Percentiles rank a stretch among this genome's conserved stretches.
Evolutionary conservation across 805 yeast genomes (phyloP).

Genomic region (Barnettozyma vustinii): DNA sequence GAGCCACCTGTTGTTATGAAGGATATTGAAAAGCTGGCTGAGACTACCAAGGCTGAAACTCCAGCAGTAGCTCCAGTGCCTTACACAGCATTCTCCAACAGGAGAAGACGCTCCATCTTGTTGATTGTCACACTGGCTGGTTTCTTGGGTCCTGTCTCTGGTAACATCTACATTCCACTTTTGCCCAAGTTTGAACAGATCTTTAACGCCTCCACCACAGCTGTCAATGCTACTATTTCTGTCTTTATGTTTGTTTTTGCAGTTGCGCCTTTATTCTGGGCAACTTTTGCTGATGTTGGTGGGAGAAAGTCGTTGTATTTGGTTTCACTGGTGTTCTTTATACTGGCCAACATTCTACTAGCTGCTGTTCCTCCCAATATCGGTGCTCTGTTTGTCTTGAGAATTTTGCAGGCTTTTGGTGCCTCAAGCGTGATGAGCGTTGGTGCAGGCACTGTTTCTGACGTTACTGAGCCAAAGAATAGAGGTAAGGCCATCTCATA

Average conservation of each 20-base stretch:
- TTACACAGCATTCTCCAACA: constrained; percentile 31
- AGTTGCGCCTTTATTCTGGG: constrained; percentile 52
- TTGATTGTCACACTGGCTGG: constrained; percentile 43
- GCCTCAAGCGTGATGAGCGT: constrained; percentile 85
- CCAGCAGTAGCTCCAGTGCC: background rate
- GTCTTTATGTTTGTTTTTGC: constrained; percentile 54
- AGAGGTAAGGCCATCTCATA: constrained; percentile 82
- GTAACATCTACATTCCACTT: constrained; percentile 53
- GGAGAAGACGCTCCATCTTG: constrained; percentile 31
- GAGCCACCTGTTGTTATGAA: background rate
- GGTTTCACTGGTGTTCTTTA: constrained; percentile 48
- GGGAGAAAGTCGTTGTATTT: constrained; percentile 65
- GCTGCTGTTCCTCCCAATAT: constrained; percentile 60
- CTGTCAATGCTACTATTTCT: constrained; percentile 51
- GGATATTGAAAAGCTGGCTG: background rate
- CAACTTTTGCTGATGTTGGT: constrained; percentile 47
- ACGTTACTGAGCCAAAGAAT: constrained; percentile 56
- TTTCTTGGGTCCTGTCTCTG: constrained; percentile 51
- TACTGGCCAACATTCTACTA: constrained; percentile 60
- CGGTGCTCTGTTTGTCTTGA: constrained; percentile 61
- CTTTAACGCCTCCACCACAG: constrained; percentile 35
- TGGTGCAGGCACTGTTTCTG: constrained; percentile 89
- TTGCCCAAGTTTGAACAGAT: constrained; percentile 39
- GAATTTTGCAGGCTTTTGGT: constrained; percentile 74
- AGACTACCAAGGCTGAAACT: background rate